Base-by-base conservation (phyloP, 257 asterid species). In the Solanum clarkiae region DNA sequence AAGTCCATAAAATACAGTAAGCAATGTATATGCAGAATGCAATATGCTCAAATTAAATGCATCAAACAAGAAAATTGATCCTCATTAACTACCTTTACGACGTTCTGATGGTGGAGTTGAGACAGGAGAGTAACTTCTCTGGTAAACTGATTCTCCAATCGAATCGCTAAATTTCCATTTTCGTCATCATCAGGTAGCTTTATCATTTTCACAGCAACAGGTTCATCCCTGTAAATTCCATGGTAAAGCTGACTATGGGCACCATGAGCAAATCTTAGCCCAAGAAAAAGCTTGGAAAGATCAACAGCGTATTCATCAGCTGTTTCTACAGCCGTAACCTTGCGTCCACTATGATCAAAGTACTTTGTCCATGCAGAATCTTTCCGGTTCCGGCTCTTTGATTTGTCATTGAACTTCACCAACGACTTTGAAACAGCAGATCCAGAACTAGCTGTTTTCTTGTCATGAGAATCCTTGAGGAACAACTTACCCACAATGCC, bases 181-280 rank as follows among this genome's bases (percentile, higher is more conserved):
- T 89, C 90, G 45, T 87, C 92, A 74, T 89, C 90, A 87, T 89
- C 90, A 29, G 90, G 89, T 18, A 85, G 77, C 55, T 86, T 86
- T 17, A 86, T 86, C 26, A 90, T 86, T 74, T 90, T 90, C 53
- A 90, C 92, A 16, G 92, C 92, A 79, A 90, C 92, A 69, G 92
- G 86, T 74, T 88, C 89, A 77, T 86, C 91, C 54, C 69, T 85
- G 51, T 90, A 90, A 66, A 82, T 85, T 49, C 92, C 92, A 83
- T 88, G 90, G 86, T 90, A 90, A 85, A 90, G 90, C 85, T 90
- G 90, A 84, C 92, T 90, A 84, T 90, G 91, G 1, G 92, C 92
- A 12, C 92, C 92, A 85, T 90, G 89, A 53, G 92, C 92, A 86
- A 90, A 88, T 44, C 84, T 79, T 36, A 86, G 87, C 83, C 92